phyloP scores from a whole-genome alignment of 2,329 filamentous ascomycete species.

The Claviceps citrina region DNA sequence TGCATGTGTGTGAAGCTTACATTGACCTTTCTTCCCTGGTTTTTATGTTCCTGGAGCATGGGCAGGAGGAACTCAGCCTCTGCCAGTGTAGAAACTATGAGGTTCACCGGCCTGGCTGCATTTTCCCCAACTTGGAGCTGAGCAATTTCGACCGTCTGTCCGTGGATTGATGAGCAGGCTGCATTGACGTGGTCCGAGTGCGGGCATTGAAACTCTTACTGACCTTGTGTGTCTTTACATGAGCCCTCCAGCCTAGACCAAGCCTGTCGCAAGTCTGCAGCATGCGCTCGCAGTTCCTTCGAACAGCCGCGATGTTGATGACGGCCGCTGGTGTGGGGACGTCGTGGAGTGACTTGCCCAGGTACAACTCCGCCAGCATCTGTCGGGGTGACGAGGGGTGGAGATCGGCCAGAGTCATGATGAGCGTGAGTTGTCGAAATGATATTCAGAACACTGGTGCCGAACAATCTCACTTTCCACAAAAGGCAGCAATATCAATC shows the following conservation, averaged over 20 bases:
- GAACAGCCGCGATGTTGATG: slow-evolving; percentile 50
- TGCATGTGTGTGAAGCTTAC: slow-evolving; percentile 22
- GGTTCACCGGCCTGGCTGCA: slow-evolving; percentile 31
- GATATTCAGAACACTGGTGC: no score
- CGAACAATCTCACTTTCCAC: no score
- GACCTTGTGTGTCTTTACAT: slow-evolving; percentile 77
- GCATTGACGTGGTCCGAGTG: neutral
- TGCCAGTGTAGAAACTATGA: slow-evolving; percentile 59
- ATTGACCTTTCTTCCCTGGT: slow-evolving; percentile 39
- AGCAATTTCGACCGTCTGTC: slow-evolving; percentile 49
- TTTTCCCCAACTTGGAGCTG: slow-evolving; percentile 52
- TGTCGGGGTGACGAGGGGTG: slow-evolving; percentile 13
- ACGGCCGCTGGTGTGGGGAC: slow-evolving; percentile 52
- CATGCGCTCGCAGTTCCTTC: slow-evolving; percentile 57
- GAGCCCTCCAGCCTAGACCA: slow-evolving; percentile 53
- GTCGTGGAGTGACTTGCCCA: slow-evolving; percentile 44
- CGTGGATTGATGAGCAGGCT: slow-evolving; percentile 6
- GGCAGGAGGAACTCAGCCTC: slow-evolving; percentile 55
- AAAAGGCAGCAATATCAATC: no score
- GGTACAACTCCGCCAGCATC: slow-evolving; percentile 13
- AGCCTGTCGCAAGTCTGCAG: slow-evolving; percentile 44
- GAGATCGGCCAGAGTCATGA: slow-evolving; percentile 11
- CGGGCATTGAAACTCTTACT: neutral
- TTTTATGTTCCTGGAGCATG: slow-evolving; percentile 42
- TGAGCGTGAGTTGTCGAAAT: neutral